Evolutionary conservation across 2,329 filamentous ascomycete genomes (phyloP), one percentile per base, ranked within the genome.

Genomic region (Teratosphaeria epicoccoides): DNA sequence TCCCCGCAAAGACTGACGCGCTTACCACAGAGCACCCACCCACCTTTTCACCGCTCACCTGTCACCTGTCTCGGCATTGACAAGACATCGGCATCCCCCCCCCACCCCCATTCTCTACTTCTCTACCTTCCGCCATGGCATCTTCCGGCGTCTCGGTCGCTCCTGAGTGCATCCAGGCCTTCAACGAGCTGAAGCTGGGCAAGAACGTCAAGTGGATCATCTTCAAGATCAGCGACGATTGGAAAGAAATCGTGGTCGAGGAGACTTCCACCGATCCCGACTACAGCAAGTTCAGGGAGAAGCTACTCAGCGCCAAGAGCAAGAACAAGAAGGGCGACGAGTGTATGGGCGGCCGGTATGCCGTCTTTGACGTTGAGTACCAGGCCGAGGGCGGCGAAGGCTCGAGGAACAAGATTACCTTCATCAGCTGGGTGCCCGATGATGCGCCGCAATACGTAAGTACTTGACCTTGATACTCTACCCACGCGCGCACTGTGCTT

Each of bases 351-450:
- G 87, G 84, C 68, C 81, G 87, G 70, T 93, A 90, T 69, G 87
- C 86, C 59, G 82, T 93, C 66, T 93, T 87, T 73, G 87, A 93
- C 73, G 85, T 93, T 70, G 78, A 87, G 75, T 93, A 88, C 74
- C 78, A 78, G 60, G 77, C 87, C 57, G 78, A 79, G 54, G 79
- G 77, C 52, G 85, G 85, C 61, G 87, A 89, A 72, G 87, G 87
- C 65, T 76, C 76, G 66, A 81, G 65, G 74, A 87, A 81, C 80
- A 88, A 88, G 77, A 82, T 88, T 63, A 80, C 81, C 65, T 88
- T 89, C 74, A 82, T 89, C 62, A 77, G 82, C 63, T 90, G 85
- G 85, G 85, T 84, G 58, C 85, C 85, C 53, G 85, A 93, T 80
- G 83, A 88, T 78, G 85, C 87, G 59, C 75, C 79, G 60, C 78